These are phyloP conservation scores for Bremia lactucae DNA, from an alignment of 352 stramenopile genomes.

Conservation along the genomic window DNA sequence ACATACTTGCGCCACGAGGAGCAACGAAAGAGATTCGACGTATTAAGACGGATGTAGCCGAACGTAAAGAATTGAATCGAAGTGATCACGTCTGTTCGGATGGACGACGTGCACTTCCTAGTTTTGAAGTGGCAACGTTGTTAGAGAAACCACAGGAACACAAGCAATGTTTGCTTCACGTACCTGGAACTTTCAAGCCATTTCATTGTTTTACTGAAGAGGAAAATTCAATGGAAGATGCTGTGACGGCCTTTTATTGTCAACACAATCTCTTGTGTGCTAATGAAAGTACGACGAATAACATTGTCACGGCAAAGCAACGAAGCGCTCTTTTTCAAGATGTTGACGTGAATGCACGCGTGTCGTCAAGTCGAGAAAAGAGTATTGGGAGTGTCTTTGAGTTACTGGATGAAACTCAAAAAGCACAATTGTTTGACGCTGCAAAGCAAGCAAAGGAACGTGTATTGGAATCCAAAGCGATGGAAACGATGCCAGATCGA, in stretches of 20 bases:
- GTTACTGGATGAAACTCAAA: conserved; percentile 33
- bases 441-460: conserved; percentile 25
- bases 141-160: conserved; percentile 36
- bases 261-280: conserved; percentile 56
- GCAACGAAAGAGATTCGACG: conserved; percentile 16
- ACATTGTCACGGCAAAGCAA: conserved; percentile 34
- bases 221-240: conserved; percentile 10
- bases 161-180: conserved; percentile 30
- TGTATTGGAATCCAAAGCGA: not conserved
- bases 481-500: conserved; percentile 10
- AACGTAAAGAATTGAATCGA: no score
- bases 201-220: conserved; percentile 38
- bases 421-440: conserved; percentile 32
- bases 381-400: conserved; percentile 53
- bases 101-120: conserved; percentile 39
- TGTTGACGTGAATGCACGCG: not conserved
- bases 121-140: conserved; percentile 34
- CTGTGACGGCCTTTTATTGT: conserved; percentile 29
- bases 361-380: not conserved
- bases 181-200: conserved; percentile 39
- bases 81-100: conserved; percentile 69
- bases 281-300: conserved; percentile 22
- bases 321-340: conserved; percentile 33
- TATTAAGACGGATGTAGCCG: conserved; percentile 5
- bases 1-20: conserved; percentile 30